Evolutionary conservation across 805 yeast genomes (phyloP).

Genomic region (Candida ovalis): DNA sequence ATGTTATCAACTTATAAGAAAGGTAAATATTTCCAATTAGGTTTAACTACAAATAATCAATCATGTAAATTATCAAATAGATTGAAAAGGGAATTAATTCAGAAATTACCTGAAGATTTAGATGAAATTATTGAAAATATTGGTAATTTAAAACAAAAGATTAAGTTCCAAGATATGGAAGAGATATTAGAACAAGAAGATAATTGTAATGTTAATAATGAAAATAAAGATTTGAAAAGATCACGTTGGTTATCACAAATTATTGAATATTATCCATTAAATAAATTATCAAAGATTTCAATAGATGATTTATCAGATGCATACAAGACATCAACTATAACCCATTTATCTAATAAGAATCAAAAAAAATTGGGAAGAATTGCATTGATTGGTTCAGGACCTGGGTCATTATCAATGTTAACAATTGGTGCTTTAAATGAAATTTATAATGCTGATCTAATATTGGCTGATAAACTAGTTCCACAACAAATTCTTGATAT

Average conservation of each 20-base stretch:
- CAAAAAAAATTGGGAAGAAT: constrained; percentile 46
- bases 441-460: constrained; percentile 75
- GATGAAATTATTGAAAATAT: constrained; percentile 65
- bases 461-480: constrained; percentile 87
- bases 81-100: constrained; percentile 68
- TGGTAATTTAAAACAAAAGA: constrained; percentile 57
- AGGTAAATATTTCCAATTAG: constrained; percentile 69
- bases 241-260: constrained; percentile 85
- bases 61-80: constrained; percentile 86
- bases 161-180: constrained; percentile 50
- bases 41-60: constrained; percentile 81
- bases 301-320: constrained; percentile 50
- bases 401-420: constrained; percentile 78
- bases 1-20: constrained; percentile 65
- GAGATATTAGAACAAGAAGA: constrained; percentile 30
- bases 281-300: constrained; percentile 54
- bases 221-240: constrained; percentile 52
- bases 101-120: constrained; percentile 63
- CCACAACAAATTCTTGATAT: constrained; percentile 82
- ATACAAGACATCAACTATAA: constrained; percentile 2
- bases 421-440: constrained; percentile 83
- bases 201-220: constrained; percentile 39
- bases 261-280: constrained; percentile 85
- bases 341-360: background rate
- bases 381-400: constrained; percentile 91